A percentile compares a stretch with the other conserved stretches of the same genome.
These are phyloP conservation scores for Puya raimondii DNA, from an alignment of 176 grass and related monocot species.

Conservation along the genomic window DNA sequence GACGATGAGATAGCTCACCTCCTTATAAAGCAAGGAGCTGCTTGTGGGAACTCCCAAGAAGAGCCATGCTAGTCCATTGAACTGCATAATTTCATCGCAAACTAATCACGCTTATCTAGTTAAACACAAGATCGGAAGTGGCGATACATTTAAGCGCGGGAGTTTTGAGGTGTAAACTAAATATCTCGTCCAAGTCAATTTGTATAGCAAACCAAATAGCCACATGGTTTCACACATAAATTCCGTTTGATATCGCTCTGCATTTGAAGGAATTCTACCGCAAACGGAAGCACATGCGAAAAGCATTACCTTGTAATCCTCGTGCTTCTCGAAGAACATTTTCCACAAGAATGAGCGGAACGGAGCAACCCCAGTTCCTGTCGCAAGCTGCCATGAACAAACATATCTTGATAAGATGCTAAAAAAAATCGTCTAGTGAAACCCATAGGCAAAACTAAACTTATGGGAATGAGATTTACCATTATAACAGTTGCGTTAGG, in stretches of 20 bases:
- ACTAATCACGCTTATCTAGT: neutral
- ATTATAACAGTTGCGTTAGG: conserved; percentile 71
- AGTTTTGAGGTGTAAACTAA: no score
- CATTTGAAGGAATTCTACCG: neutral
- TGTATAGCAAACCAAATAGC: no score
- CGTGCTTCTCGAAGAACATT: conserved; percentile 94
- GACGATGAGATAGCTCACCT: conserved; percentile 23
- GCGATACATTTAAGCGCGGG: neutral
- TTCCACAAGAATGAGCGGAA: conserved; percentile 93
- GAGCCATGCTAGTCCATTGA: conserved; percentile 87
- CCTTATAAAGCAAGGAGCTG: conserved; percentile 78
- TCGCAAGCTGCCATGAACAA: conserved; percentile 49
- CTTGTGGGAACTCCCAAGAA: conserved; percentile 90
- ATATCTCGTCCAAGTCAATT: no score
- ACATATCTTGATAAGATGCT: neutral
- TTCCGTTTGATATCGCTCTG: neutral
- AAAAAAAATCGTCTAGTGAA: neutral
- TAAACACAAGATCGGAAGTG: neutral
- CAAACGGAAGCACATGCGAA: neutral
- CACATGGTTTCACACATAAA: no score
- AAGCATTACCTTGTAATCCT: conserved; percentile 69
- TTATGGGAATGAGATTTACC: conserved; percentile 25
- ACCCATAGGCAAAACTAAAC: neutral
- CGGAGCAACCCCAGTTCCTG: conserved; percentile 86
- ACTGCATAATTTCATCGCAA: conserved; percentile 37